phyloP scores from a whole-genome alignment of 768 basidiomycete genomes.

The Podaxis pistillaris region DNA sequence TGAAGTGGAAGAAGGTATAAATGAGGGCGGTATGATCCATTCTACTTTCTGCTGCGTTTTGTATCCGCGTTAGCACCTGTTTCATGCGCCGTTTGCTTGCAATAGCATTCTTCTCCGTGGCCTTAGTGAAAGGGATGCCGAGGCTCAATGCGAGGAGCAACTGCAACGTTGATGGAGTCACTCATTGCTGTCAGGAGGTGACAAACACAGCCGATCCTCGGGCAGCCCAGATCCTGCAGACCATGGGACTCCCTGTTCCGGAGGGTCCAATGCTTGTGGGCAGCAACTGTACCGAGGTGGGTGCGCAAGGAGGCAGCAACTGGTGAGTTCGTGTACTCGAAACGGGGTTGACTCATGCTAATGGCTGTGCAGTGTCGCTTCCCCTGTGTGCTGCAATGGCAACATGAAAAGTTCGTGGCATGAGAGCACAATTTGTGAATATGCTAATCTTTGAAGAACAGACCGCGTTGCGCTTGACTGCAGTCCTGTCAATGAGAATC shows the following conservation, averaged over 20 bases:
- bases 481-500: background rate
- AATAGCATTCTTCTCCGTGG: background rate
- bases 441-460: background rate
- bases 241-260: background rate
- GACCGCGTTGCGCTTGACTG: background rate
- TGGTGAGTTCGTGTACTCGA: background rate
- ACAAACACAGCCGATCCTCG: background rate
- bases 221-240: background rate
- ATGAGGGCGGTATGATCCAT: background rate
- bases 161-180: conserved; percentile 7
- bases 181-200: conserved; percentile 7
- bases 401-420: background rate
- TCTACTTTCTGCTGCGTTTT: background rate
- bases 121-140: background rate
- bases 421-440: too few species aligned
- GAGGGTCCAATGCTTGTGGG: background rate
- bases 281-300: background rate
- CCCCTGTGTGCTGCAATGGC: conserved; percentile 3
- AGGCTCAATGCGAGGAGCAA: background rate
- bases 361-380: background rate
- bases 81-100: background rate
- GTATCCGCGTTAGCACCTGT: background rate
- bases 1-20: background rate
- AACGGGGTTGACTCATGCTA: background rate
- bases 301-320: background rate